A percentile compares a stretch with the other conserved stretches of the same genome.
phyloP scores from a whole-genome alignment of 2,329 filamentous ascomycete species.

The Phyllosticta paracitricarpa region DNA sequence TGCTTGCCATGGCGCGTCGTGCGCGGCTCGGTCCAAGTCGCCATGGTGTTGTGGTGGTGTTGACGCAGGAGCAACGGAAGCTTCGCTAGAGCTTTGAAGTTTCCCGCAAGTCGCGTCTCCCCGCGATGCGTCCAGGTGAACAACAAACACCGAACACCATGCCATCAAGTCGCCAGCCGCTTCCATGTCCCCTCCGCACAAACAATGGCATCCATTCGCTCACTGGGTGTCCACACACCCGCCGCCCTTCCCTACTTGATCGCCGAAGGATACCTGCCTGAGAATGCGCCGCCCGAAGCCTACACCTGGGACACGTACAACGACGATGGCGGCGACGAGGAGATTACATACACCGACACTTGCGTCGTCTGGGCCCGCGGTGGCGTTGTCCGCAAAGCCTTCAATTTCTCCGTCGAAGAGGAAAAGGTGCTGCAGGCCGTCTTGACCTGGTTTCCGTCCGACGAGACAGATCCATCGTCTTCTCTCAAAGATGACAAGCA shows the following conservation, averaged over 20 bases:
- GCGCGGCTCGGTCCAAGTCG: slow-evolving; percentile 7
- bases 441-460: slow-evolving; percentile 66
- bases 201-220: slow-evolving; percentile 79
- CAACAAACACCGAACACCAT: slow-evolving; percentile 7
- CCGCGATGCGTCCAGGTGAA: slow-evolving; percentile 9
- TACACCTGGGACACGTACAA: slow-evolving; percentile 67
- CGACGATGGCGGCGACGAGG: slow-evolving; percentile 38
- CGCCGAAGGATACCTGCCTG: slow-evolving; percentile 64
- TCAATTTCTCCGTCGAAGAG: slow-evolving; percentile 77
- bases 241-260: slow-evolving; percentile 75
- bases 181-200: slow-evolving; percentile 23
- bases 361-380: slow-evolving; percentile 86
- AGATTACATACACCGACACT: slow-evolving; percentile 64
- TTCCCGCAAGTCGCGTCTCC: slow-evolving; percentile 10
- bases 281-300: slow-evolving; percentile 52
- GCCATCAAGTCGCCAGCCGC: slow-evolving; percentile 8
- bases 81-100: slow-evolving; percentile 9
- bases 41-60: slow-evolving; percentile 10
- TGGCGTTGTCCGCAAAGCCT: slow-evolving; percentile 73
- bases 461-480: slow-evolving; percentile 15
- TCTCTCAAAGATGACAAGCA: slow-evolving; percentile 18
- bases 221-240: slow-evolving; percentile 83
- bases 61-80: slow-evolving; percentile 12
- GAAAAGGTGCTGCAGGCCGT: slow-evolving; percentile 80
- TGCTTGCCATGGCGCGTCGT: slow-evolving; percentile 7